phyloP scores from a whole-genome alignment of 2,329 filamentous ascomycete genomes.

The Cytospora paraplurivora region DNA sequence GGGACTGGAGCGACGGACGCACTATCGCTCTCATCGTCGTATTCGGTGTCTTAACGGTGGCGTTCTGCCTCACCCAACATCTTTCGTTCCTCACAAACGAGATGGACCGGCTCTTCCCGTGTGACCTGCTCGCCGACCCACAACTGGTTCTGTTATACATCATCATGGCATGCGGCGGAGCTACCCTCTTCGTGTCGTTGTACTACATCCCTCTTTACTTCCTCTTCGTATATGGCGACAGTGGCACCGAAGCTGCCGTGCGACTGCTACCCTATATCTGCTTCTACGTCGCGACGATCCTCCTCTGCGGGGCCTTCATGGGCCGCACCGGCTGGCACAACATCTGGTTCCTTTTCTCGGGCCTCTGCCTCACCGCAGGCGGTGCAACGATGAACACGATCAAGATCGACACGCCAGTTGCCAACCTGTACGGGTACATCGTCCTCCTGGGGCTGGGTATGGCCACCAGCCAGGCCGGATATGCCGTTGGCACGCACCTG shows the following conservation, averaged over 20 bases:
- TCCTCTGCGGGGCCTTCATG: conserved; percentile 22
- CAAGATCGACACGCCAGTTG: too few species aligned
- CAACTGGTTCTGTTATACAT: background rate
- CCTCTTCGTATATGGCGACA: conserved; percentile 48
- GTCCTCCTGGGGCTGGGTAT: too few species aligned
- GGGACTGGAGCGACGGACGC: conserved; percentile 23
- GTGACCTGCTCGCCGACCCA: background rate
- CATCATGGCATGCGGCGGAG: background rate
- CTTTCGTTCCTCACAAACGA: background rate
- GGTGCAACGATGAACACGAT: too few species aligned
- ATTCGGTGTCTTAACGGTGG: conserved; percentile 14
- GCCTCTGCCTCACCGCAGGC: too few species aligned
- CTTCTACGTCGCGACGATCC: conserved; percentile 35
- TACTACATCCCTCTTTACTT: conserved; percentile 56
- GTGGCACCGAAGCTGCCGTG: conserved; percentile 43
- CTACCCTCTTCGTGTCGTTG: conserved; percentile 27
- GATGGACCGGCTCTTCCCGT: background rate
- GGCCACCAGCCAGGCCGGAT: too few species aligned
- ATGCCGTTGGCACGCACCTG: too few species aligned
- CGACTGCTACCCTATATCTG: conserved; percentile 46
- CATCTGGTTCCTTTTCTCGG: too few species aligned
- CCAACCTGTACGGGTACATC: too few species aligned
- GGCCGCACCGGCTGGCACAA: too few species aligned
- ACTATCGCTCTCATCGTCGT: conserved; percentile 29
- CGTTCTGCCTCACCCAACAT: conserved; percentile 2